phyloP scores from a whole-genome alignment of 805 yeast genomes.

The Brettanomyces naardenensis region DNA sequence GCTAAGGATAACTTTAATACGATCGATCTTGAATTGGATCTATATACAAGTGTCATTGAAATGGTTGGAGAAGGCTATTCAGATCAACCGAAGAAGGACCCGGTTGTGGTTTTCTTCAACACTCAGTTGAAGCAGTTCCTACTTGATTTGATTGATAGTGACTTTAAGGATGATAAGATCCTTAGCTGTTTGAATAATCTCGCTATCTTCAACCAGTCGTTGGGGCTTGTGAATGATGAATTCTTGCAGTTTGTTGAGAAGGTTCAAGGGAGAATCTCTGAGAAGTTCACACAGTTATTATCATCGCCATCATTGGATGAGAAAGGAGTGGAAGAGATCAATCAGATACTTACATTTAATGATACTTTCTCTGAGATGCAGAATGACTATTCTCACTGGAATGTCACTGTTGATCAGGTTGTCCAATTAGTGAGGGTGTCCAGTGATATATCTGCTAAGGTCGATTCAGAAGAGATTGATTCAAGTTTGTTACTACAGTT shows the following conservation, averaged over 20 bases:
- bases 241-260: conserved; percentile 8
- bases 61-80: conserved; percentile 22
- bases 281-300: not conserved
- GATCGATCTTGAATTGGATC: conserved; percentile 64
- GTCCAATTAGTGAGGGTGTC: not conserved
- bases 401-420: not conserved
- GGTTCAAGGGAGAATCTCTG: not conserved
- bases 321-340: conserved; percentile 1
- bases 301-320: not conserved
- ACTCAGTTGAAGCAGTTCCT: conserved; percentile 24
- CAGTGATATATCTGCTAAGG: not conserved
- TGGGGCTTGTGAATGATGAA: conserved; percentile 20
- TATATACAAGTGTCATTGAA: conserved; percentile 71
- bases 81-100: not conserved
- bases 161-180: conserved; percentile 46
- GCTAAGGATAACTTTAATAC: conserved; percentile 52
- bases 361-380: not conserved
- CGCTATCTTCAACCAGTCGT: conserved; percentile 26
- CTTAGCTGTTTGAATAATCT: conserved; percentile 67
- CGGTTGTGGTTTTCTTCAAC: conserved; percentile 18
- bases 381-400: conserved; percentile 1
- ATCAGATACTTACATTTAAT: not conserved
- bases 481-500: conserved; percentile 12
- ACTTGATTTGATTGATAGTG: conserved; percentile 30
- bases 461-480: conserved; percentile 6